These are phyloP conservation scores for Thielaviopsis musarum DNA, from an alignment of 2,329 filamentous ascomycete species.

Conservation along the genomic window DNA sequence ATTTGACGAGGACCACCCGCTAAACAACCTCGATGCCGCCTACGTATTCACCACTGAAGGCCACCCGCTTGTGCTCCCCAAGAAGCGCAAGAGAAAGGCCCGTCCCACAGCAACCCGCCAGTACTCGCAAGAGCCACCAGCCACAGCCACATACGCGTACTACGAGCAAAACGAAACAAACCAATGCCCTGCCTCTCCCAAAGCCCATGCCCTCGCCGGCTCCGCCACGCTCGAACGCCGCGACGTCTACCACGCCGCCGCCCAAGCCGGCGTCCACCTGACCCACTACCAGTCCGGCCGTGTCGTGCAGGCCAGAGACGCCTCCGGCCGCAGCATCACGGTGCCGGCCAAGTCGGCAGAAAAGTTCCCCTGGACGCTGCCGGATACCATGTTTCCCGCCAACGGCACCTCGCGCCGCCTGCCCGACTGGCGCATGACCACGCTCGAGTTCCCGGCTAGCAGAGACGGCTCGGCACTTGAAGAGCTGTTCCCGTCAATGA, in stretches of 20 bases:
- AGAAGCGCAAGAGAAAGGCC: slow-evolving; percentile 10
- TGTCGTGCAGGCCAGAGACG: slow-evolving; percentile 27
- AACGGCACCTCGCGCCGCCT: slow-evolving; percentile 66
- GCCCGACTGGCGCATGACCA: slow-evolving; percentile 51
- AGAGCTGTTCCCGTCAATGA: slow-evolving; percentile 24
- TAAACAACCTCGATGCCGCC: slow-evolving; percentile 72
- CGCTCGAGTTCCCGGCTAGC: slow-evolving; percentile 42
- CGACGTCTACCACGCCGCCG: slow-evolving; percentile 80
- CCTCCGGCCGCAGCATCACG: slow-evolving; percentile 24
- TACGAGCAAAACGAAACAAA: slow-evolving; percentile 32
- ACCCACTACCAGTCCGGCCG: slow-evolving; percentile 47
- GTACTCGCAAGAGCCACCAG: slow-evolving; percentile 3
- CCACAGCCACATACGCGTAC: slow-evolving; percentile 19
- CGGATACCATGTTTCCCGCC: slow-evolving; percentile 51
- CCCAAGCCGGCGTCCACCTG: slow-evolving; percentile 63
- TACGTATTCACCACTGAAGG: slow-evolving; percentile 95
- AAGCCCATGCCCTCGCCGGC: slow-evolving; percentile 46
- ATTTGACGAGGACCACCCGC: slow-evolving; percentile 68
- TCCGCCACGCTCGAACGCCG: slow-evolving; percentile 64
- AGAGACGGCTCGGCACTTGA: slow-evolving; percentile 27
- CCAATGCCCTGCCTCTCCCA: slow-evolving; percentile 49
- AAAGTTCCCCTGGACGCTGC: slow-evolving; percentile 78
- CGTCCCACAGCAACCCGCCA: neutral
- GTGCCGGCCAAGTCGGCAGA: slow-evolving; percentile 30
- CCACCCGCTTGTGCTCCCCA: slow-evolving; percentile 74